Evolutionary conservation across 2,329 filamentous ascomycete species (phyloP).

Genomic region (Fusarium foetens): DNA sequence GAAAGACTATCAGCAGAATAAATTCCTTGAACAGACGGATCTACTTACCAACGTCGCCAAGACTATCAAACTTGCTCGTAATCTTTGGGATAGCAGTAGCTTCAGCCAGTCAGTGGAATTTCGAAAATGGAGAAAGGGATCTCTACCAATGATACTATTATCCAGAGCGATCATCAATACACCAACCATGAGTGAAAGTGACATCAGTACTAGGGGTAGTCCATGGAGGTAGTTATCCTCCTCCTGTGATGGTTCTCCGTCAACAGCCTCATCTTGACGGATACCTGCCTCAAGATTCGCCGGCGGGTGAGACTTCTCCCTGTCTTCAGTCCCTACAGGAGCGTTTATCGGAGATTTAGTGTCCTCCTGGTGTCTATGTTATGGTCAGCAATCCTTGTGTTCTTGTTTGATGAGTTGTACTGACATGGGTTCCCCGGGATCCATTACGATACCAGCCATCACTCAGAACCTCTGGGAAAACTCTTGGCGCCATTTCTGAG

Average conservation of each 20-base stretch:
- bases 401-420: rapidly evolving
- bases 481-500: rapidly evolving
- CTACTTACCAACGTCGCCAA: slow-evolving; percentile 41
- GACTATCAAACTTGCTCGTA: slow-evolving; percentile 48
- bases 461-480: rapidly evolving
- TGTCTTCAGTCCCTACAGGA: rapidly evolving
- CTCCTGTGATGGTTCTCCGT: not conserved
- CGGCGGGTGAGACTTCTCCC: not conserved
- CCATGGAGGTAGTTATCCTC: slow-evolving; percentile 28
- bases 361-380: not conserved
- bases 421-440: not conserved
- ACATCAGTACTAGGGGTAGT: slow-evolving; percentile 20
- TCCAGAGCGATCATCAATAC: slow-evolving; percentile 38
- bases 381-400: rapidly evolving
- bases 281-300: not conserved
- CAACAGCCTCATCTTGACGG: not conserved
- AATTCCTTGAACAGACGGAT: rapidly evolving
- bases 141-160: slow-evolving; percentile 37
- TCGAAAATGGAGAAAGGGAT: rapidly evolving
- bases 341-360: rapidly evolving
- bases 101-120: not conserved
- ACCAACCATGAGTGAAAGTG: slow-evolving; percentile 32
- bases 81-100: slow-evolving; percentile 44
- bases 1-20: not conserved
- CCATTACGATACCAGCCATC: not conserved